Conservation (phyloP, 768 basidiomycete genomes). For the Naganishia friedmannii region DNA sequence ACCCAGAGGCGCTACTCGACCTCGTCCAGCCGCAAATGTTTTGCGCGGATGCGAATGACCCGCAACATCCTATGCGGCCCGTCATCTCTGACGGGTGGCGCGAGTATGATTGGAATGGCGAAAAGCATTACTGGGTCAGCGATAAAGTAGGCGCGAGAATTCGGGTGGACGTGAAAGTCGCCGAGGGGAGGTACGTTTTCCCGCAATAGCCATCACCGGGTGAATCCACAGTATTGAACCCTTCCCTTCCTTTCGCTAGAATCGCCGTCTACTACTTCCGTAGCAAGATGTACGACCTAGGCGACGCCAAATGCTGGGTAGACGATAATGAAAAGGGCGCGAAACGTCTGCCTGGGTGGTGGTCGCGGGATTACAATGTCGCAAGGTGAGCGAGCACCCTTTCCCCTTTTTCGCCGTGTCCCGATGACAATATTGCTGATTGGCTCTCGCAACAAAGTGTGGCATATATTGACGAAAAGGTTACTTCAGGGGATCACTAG, state of each 20-base stretch:
- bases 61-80: conserved; percentile 44
- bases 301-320: conserved; percentile 49
- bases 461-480: conserved; percentile 50
- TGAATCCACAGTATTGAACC: too few relatives aligned
- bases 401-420: not conserved
- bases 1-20: conserved; percentile 35
- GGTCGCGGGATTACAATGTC: conserved; percentile 47
- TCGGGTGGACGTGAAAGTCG: conserved; percentile 47
- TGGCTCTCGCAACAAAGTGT: conserved; percentile 33
- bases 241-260: conserved; percentile 25
- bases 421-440: conserved; percentile 26
- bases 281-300: conserved; percentile 43
- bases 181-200: conserved; percentile 43
- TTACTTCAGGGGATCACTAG: conserved; percentile 50
- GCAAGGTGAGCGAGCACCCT: conserved; percentile 44
- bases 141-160: conserved; percentile 42
- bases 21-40: conserved; percentile 47
- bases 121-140: conserved; percentile 50
- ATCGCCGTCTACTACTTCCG: conserved; percentile 50
- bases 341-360: conserved; percentile 41
- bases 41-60: conserved; percentile 50
- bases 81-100: conserved; percentile 41
- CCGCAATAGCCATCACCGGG: too few relatives aligned
- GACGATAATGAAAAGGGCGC: conserved; percentile 49
- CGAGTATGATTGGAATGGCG: conserved; percentile 46